phyloP scores from a whole-genome alignment of 2,329 filamentous ascomycete genomes.

The Verticillium tricorpus region DNA sequence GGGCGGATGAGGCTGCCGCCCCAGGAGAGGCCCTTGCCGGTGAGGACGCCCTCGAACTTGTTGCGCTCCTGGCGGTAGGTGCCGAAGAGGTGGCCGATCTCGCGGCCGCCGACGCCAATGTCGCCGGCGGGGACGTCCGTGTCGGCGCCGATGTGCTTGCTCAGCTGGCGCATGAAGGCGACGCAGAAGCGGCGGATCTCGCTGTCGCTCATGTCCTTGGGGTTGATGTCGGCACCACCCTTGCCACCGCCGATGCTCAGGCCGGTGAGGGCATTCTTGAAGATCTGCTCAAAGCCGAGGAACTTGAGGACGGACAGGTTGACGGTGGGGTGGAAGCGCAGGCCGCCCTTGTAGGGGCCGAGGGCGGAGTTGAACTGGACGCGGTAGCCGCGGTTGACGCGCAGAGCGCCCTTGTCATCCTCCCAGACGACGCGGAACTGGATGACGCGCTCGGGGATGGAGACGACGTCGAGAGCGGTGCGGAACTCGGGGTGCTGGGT shows the following conservation, averaged over 20 bases:
- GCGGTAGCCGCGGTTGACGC: conserved; percentile 96
- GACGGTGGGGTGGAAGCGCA: conserved; percentile 89
- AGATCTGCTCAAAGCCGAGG: conserved; percentile 98
- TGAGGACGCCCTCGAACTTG: conserved; percentile 93
- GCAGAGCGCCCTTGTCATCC: conserved; percentile 81
- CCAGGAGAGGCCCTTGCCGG: conserved; percentile 91
- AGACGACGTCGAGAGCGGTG: conserved; percentile 80
- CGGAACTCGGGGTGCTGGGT: conserved; percentile 91
- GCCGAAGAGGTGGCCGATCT: conserved; percentile 94
- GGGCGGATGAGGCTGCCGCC: conserved; percentile 92
- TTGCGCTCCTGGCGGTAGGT: conserved; percentile 85
- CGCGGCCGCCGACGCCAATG: conserved; percentile 87
- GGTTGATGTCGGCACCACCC: conserved; percentile 97
- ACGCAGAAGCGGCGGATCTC: conserved; percentile 98
- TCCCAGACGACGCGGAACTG: conserved; percentile 98
- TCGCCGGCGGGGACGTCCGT: conserved; percentile 96
- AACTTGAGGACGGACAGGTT: conserved; percentile 79
- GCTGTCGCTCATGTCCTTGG: conserved; percentile 95
- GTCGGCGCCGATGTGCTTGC: conserved; percentile 92
- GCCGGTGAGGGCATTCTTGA: conserved; percentile 98
- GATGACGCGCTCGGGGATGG: conserved; percentile 90
- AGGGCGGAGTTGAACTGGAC: conserved; percentile 98
- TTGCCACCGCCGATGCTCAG: conserved; percentile 95
- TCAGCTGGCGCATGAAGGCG: conserved; percentile 92
- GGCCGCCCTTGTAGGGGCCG: conserved; percentile 96